These are phyloP conservation scores for Intubia oerlemansii DNA, from an alignment of 2,329 filamentous ascomycete species.

Conservation along the genomic window DNA sequence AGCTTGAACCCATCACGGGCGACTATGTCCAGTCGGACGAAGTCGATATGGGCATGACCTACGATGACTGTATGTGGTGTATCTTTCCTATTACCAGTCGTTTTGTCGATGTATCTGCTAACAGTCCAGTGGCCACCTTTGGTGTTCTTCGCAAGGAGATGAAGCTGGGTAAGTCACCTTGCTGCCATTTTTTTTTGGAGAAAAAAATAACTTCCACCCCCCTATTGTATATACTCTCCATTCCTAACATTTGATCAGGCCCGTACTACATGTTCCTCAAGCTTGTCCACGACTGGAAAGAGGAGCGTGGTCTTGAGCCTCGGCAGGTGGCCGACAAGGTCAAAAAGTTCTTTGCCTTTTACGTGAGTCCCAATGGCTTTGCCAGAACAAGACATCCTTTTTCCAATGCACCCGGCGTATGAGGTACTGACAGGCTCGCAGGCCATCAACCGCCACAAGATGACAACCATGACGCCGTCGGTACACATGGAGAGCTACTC, in stretches of 20 bases:
- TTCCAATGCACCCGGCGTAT: no score
- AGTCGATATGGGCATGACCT: slow-evolving; percentile 30
- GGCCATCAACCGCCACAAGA: slow-evolving; percentile 42
- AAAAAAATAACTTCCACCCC: no score
- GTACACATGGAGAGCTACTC: slow-evolving; percentile 22
- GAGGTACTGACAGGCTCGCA: no score
- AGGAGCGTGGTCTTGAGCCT: slow-evolving; percentile 15
- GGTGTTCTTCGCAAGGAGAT: slow-evolving; percentile 21
- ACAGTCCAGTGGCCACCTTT: slow-evolving; percentile 9
- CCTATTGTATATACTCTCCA: not conserved
- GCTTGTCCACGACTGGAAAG: slow-evolving; percentile 23
- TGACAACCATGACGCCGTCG: slow-evolving; percentile 37
- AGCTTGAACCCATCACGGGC: slow-evolving; percentile 41
- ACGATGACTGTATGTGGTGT: slow-evolving; percentile 16
- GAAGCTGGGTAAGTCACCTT: slow-evolving; percentile 17
- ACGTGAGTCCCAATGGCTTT: no score
- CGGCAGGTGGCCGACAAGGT: slow-evolving; percentile 23
- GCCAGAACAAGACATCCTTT: no score
- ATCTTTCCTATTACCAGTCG: not conserved
- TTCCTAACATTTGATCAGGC: not conserved
- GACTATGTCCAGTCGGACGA: slow-evolving; percentile 30
- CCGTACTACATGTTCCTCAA: slow-evolving; percentile 24
- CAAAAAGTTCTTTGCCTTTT: slow-evolving; percentile 27
- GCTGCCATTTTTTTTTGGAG: no score
- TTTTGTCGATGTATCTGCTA: not conserved